phyloP scores from a whole-genome alignment of 2,329 filamentous ascomycete genomes.

The Trematosphaeria pertusa region DNA sequence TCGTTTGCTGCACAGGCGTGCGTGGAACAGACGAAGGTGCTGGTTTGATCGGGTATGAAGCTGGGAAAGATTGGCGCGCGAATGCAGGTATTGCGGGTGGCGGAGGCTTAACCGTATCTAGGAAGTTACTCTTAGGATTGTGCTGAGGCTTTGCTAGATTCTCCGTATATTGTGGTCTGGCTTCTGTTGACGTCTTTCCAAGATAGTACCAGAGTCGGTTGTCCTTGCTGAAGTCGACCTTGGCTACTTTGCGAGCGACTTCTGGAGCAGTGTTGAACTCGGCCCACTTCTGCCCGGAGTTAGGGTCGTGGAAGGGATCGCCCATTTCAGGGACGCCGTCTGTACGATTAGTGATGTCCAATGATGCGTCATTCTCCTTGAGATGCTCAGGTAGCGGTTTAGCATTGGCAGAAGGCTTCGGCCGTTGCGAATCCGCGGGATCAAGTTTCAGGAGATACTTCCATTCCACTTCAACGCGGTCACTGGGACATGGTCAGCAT shows the following conservation, averaged over 20 bases:
- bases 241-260: conserved; percentile 62
- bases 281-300: conserved; percentile 55
- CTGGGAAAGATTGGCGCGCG: conserved; percentile 38
- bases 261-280: conserved; percentile 72
- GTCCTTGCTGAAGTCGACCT: conserved; percentile 73
- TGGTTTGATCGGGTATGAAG: conserved; percentile 56
- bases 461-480: conserved; percentile 80
- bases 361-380: conserved; percentile 54
- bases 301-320: conserved; percentile 55
- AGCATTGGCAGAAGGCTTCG: conserved; percentile 76
- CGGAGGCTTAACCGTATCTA: conserved; percentile 67
- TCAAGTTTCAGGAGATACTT: conserved; percentile 82
- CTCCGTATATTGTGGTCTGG: conserved; percentile 88
- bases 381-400: conserved; percentile 70
- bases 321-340: conserved; percentile 58
- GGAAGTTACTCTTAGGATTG: conserved; percentile 73
- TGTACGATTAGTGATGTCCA: conserved; percentile 55
- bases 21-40: conserved; percentile 38
- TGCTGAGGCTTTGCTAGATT: conserved; percentile 68
- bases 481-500: conserved; percentile 54
- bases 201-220: conserved; percentile 90
- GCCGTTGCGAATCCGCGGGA: conserved; percentile 71
- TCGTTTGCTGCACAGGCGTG: conserved; percentile 38
- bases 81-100: conserved; percentile 38
- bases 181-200: conserved; percentile 84